phyloP scores from a whole-genome alignment of 768 basidiomycete species.

The Chalciporus piperatus region DNA sequence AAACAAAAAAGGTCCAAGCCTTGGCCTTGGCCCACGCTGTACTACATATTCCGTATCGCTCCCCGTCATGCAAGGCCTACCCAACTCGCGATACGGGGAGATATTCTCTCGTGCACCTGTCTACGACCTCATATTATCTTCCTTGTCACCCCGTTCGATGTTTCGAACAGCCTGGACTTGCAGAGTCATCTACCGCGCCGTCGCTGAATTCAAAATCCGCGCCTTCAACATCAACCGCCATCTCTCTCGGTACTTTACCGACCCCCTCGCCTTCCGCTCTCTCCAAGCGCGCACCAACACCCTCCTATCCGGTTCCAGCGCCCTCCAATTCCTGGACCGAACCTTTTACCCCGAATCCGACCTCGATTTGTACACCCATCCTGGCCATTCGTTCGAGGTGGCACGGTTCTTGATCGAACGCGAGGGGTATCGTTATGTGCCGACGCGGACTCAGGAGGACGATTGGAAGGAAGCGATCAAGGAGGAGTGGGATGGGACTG shows the following conservation, averaged over 20 bases:
- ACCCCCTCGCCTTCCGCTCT: constrained; percentile 39
- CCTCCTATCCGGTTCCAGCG: constrained; percentile 52
- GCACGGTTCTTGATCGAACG: constrained; percentile 32
- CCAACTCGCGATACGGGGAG: not conserved
- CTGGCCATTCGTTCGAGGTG: constrained; percentile 30
- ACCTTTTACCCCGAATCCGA: constrained; percentile 44
- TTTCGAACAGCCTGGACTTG: constrained; percentile 22
- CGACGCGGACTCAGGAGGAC: constrained; percentile 18
- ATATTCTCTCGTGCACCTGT: constrained; percentile 19
- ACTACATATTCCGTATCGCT: too few species aligned
- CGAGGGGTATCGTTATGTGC: constrained; percentile 31
- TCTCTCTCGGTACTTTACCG: constrained; percentile 36
- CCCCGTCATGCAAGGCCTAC: not conserved
- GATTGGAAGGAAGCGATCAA: constrained; percentile 12
- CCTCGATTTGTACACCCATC: constrained; percentile 49
- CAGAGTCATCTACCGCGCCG: constrained; percentile 10
- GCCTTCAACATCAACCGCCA: constrained; percentile 37
- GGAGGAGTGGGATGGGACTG: constrained; percentile 19
- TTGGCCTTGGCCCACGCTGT: too few species aligned
- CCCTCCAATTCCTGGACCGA: constrained; percentile 51
- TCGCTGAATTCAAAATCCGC: constrained; percentile 20
- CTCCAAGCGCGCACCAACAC: constrained; percentile 43
- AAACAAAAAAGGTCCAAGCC: too few species aligned
- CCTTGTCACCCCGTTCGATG: constrained; percentile 27
- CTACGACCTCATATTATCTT: constrained; percentile 20